These are phyloP conservation scores for Beauveria asiatica DNA, from an alignment of 2,329 filamentous ascomycete species.

Conservation along the genomic window DNA sequence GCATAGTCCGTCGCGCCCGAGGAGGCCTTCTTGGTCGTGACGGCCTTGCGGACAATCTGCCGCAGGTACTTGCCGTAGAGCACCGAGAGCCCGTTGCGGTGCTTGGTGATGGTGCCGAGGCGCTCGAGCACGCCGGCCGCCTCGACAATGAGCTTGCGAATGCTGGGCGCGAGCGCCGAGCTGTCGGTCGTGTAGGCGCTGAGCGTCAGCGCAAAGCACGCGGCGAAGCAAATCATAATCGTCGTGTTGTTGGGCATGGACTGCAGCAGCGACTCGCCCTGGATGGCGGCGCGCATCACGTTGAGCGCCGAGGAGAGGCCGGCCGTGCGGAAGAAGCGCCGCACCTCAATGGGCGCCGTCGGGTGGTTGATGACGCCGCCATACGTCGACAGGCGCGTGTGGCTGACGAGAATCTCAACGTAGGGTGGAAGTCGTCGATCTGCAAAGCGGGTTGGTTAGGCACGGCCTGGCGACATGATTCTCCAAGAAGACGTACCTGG, in stretches of 20 bases:
- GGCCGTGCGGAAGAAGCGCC: constrained; percentile 63
- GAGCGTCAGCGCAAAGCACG: constrained; percentile 58
- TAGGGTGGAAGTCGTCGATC: constrained; percentile 57
- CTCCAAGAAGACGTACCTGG: constrained; percentile 29
- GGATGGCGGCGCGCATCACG: constrained; percentile 64
- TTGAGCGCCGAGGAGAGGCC: constrained; percentile 66
- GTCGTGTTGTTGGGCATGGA: constrained; percentile 74
- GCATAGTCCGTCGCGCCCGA: constrained; percentile 10
- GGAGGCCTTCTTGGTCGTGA: constrained; percentile 12
- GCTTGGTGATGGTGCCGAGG: constrained; percentile 56
- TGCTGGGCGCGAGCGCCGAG: constrained; percentile 52
- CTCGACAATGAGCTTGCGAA: constrained; percentile 57
- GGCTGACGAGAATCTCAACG: constrained; percentile 65
- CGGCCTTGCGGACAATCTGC: constrained; percentile 34
- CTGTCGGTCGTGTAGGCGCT: constrained; percentile 50
- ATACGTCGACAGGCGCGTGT: constrained; percentile 67
- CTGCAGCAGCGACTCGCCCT: constrained; percentile 59
- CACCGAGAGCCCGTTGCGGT: constrained; percentile 57
- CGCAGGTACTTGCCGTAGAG: constrained; percentile 39
- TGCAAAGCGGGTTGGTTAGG: constrained; percentile 15
- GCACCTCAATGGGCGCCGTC: constrained; percentile 60
- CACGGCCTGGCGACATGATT: too few species aligned
- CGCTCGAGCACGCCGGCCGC: constrained; percentile 60
- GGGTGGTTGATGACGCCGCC: constrained; percentile 67
- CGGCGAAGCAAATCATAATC: constrained; percentile 71